Base-by-base conservation (phyloP, 495 filamentous ascomycete genomes). In the Neurospora cerealis region DNA sequence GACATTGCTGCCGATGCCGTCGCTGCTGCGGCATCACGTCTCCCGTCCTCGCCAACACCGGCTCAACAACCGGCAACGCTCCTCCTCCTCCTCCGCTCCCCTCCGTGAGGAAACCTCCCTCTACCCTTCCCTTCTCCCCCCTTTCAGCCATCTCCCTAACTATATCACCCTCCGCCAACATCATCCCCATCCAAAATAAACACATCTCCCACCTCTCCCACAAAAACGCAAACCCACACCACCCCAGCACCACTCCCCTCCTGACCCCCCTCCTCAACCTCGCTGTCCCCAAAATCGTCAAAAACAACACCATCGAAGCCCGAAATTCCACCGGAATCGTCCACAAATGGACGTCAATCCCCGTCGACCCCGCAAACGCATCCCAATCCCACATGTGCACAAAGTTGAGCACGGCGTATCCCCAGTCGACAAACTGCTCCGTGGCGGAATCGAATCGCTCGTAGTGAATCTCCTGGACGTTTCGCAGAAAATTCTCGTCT, bases 241-340 rank as follows among this genome's bases (percentile, higher is more conserved):
- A 32, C 4, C 75, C 1, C 3, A 24, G 75, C 1, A 83, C 72
- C n/a, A 79, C 75, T 37, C 74, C 70, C 38, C 80, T 74, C 41
- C 83, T 71, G 17, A 77, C 28, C 39, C 75, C 66, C 0, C 76
- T 79, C 39, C 75, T 78, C 40, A 84, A 44, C 62, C 80, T 74
- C 19, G 76, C 79, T 4, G 79, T 81, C 10, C 85, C 90, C 4
- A 91, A 74, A 37, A 89, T 83, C 2, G 85, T 84, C 66, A 91
- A 77, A 79, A 93, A 93, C 5, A 93, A 83, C 69, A 91, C 82
- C 74, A 93, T 87, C 10, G 89, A 91, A 73, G 86, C 86, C 70
- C 88, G 83, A 74, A 91, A 91, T 77, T 93, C 91, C 36, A 92
- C 86, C 0, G 91, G 90, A n/a, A 93, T 91, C 34, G 91, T 93